Evolutionary conservation across 345 rosid species (phyloP).

Genomic region (Dipteronia sinensis): DNA sequence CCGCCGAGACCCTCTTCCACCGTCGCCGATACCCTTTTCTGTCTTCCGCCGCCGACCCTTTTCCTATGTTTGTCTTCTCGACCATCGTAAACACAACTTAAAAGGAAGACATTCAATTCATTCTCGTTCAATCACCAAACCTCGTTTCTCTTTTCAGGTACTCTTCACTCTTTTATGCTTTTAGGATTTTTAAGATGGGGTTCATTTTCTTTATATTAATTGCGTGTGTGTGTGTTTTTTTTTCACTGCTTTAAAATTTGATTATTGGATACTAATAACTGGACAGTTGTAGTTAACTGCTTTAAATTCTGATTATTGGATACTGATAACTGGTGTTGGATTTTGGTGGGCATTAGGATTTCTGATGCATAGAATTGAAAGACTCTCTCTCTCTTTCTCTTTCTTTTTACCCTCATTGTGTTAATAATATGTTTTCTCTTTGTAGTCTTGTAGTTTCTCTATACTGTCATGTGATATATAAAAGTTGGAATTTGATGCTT

Average conservation of each 20-base stretch:
- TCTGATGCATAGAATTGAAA: background rate
- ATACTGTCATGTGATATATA: constrained; percentile 43
- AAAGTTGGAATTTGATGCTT: constrained; percentile 71
- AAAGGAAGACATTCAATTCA: background rate
- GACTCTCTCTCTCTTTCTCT: no score
- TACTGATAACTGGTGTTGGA: no score
- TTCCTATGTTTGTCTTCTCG: no score
- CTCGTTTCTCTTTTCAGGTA: background rate
- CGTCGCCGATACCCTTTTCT: no score
- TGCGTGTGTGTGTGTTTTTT: background rate
- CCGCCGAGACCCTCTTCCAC: no score
- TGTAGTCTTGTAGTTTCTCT: constrained; percentile 27
- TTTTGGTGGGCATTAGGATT: constrained; percentile 12
- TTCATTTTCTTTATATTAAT: background rate
- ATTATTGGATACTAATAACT: background rate
- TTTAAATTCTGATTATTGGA: no score
- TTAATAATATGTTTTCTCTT: constrained; percentile 14
- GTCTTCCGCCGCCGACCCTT: no score
- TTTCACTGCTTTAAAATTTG: background rate
- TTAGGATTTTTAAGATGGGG: background rate
- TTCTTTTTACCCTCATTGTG: constrained; percentile 13
- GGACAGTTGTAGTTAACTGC: background rate
- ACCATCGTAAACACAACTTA: background rate
- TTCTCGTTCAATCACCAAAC: background rate
- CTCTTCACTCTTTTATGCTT: background rate